Evolutionary conservation across 2,329 filamentous ascomycete species (phyloP), one percentile per base, ranked within the genome.

Genomic region (Ceratocystis albifundus): DNA sequence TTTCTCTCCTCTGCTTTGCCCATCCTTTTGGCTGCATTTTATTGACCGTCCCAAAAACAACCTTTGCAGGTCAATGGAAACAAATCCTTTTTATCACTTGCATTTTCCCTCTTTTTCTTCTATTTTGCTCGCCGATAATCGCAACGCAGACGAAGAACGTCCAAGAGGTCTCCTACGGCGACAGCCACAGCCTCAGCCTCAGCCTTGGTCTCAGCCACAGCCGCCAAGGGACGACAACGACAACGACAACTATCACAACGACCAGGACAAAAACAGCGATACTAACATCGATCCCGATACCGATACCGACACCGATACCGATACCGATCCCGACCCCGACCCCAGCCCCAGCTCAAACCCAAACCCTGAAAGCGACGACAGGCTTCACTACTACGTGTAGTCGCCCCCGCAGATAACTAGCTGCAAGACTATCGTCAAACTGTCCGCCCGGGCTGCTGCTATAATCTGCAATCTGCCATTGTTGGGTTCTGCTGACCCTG

Each of bases 11-110:
- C 50, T 22, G 50, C 50, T 55, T 10, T 28, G 28, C 50, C 20
- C 36, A 62, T 44, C 59, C 17, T 41, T 20, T 22, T 44, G 15
- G 17, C 17, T 41, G 36, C 12, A 15, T 62, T 41, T 22, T 22
- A 62, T 22, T 62, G n/a, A 62, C 50, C 50, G 50, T 10, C 48
- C 57, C 32, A 62, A 62, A 25, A 20, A 41, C 17, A 41, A 41
- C 36, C 36, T 41, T 48, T 22, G n/a, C n/a, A 62, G 50, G 59
- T 62, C 32, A 62, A 62, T 62, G 59, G 59, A 62, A 62, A 62
- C 10, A 62, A 41, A 44, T 12, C 36, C 59, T 5, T 55, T 55
- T 55, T 55, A 28, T 25, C 50, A 55, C 22, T 55, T 55, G 50
- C 50, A 22, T 55, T 55, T 55, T 55, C 22, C 50, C 28, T 55